Conservation (phyloP, 208 protist genomes). For the Trypanosomatidae sp. region DNA sequence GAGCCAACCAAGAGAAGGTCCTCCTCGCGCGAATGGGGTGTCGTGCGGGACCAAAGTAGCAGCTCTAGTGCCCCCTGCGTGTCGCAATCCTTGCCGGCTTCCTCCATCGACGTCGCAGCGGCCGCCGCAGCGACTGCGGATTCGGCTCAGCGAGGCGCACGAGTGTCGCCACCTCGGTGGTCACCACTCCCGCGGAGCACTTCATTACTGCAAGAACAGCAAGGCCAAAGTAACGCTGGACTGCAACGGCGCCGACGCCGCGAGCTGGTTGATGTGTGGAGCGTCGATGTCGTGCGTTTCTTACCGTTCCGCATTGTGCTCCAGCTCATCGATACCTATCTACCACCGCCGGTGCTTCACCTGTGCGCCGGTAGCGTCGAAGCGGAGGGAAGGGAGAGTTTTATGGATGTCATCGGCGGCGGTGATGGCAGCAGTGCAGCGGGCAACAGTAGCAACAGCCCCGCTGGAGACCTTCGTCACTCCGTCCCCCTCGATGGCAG, state of each 20-base stretch:
- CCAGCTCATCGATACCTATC: conserved; percentile 57
- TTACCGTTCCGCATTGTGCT: conserved; percentile 43
- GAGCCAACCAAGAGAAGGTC: background rate
- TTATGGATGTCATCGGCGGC: conserved; percentile 1
- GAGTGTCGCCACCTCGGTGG: background rate
- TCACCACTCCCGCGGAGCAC: background rate
- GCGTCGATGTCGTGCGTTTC: conserved; percentile 24
- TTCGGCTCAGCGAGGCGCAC: background rate
- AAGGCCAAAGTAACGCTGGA: background rate
- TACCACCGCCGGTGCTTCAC: conserved; percentile 39
- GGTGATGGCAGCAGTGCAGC: background rate
- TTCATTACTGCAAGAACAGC: background rate
- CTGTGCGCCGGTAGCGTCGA: conserved; percentile 10
- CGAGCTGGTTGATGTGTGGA: conserved; percentile 21
- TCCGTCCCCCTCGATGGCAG: conserved; percentile 7
- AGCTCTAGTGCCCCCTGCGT: background rate
- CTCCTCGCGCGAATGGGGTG: background rate
- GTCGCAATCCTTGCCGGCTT: background rate
- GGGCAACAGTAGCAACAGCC: background rate
- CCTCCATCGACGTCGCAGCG: background rate
- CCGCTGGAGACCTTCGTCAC: background rate
- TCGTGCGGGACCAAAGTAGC: background rate
- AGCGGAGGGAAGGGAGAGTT: background rate
- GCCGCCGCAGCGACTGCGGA: background rate
- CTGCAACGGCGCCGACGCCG: conserved; percentile 2